These are phyloP conservation scores for Diutina catenulata DNA, from an alignment of 1,139 yeast species.

Conservation along the genomic window DNA sequence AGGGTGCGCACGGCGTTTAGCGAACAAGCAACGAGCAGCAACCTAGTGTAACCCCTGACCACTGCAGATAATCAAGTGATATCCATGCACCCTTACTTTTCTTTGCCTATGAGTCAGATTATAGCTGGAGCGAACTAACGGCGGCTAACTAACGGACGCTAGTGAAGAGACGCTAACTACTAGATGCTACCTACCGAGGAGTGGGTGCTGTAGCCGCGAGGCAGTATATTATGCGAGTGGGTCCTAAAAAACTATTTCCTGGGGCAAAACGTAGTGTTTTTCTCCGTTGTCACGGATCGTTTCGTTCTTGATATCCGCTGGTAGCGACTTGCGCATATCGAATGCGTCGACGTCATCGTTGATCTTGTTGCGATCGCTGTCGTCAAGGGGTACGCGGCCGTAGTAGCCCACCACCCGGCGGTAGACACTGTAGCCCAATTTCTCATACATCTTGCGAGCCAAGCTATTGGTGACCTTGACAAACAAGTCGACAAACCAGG, in stretches of 20 bases:
- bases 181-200: no score
- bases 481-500: slow-evolving; percentile 80
- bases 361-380: slow-evolving; percentile 30
- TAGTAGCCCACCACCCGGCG: slow-evolving; percentile 89
- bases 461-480: slow-evolving; percentile 76
- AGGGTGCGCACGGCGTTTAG: no score
- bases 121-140: no score
- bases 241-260: slow-evolving; percentile 43
- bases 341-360: slow-evolving; percentile 77
- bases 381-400: slow-evolving; percentile 36
- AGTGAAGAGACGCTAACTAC: no score
- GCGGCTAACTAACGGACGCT: no score
- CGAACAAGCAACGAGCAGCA: no score
- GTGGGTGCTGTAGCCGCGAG: no score
- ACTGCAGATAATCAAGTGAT: no score
- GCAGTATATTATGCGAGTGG: no score
- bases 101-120: no score
- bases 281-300: slow-evolving; percentile 52
- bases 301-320: slow-evolving; percentile 37
- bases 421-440: slow-evolving; percentile 73
- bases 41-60: no score
- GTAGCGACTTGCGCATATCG: slow-evolving; percentile 65
- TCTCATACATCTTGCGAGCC: slow-evolving; percentile 75
- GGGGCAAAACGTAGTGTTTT: slow-evolving; percentile 46
- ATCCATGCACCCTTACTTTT: no score